A percentile compares a stretch with the other conserved stretches of the same genome.
Conservation (phyloP, 2,329 filamentous ascomycete genomes). For the Aspergillus sp. region DNA sequence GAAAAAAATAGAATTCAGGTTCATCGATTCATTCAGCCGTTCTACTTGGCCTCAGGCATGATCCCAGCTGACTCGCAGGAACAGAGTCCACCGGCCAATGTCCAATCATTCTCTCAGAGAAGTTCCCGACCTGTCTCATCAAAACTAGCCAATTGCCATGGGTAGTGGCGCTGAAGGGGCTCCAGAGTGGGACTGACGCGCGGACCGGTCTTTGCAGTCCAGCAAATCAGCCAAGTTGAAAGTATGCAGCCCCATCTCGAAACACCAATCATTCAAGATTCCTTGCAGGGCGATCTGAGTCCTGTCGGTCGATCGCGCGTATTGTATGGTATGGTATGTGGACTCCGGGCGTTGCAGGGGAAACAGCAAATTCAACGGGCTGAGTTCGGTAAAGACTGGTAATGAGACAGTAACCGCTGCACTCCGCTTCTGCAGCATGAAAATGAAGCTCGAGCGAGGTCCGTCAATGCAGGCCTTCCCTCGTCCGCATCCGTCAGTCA, state of each 20-base stretch:
- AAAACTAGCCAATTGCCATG: slow-evolving; percentile 20
- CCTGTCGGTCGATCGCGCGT: slow-evolving; percentile 14
- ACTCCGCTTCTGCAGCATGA: slow-evolving; percentile 24
- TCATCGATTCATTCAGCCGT: neutral
- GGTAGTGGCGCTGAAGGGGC: slow-evolving; percentile 16
- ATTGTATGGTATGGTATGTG: slow-evolving; percentile 24
- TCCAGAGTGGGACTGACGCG: slow-evolving; percentile 24
- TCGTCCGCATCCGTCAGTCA: slow-evolving; percentile 24
- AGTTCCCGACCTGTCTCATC: slow-evolving; percentile 3
- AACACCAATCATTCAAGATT: slow-evolving; percentile 26
- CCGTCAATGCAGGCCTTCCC: slow-evolving; percentile 11
- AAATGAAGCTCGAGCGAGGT: slow-evolving; percentile 23
- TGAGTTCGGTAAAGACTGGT: slow-evolving; percentile 16
- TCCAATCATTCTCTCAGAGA: slow-evolving; percentile 21
- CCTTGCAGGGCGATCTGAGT: slow-evolving; percentile 28
- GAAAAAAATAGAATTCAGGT: slow-evolving; percentile 28
- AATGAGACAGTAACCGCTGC: slow-evolving; percentile 23
- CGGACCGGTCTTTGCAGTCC: slow-evolving; percentile 19
- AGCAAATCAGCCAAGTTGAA: slow-evolving; percentile 15
- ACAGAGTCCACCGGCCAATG: slow-evolving; percentile 2
- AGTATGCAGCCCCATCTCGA: slow-evolving; percentile 4
- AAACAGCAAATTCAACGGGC: slow-evolving; percentile 4
- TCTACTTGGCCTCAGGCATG: slow-evolving; percentile 5
- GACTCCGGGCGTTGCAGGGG: neutral
- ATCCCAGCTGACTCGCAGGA: slow-evolving; percentile 8